A percentile compares a stretch with the other conserved stretches of the same genome.
These are phyloP conservation scores for Escovopsis weberi DNA, from an alignment of 2,329 filamentous ascomycete species.

Conservation along the genomic window DNA sequence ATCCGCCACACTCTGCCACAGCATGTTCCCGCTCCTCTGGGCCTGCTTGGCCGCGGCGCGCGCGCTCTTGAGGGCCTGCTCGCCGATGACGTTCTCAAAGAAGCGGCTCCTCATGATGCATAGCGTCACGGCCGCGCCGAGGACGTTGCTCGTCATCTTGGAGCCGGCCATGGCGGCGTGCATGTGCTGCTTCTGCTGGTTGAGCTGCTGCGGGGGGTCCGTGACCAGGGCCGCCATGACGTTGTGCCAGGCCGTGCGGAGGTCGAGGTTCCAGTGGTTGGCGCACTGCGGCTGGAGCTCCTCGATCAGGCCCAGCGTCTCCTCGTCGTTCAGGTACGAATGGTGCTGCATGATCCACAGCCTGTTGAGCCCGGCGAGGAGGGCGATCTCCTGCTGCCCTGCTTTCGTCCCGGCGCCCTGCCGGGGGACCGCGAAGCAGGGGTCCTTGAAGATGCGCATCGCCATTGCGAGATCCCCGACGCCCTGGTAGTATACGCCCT, in stretches of 20 bases:
- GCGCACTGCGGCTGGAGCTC: conserved; percentile 53
- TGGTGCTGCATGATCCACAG: conserved; percentile 59
- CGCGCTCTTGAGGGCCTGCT: conserved; percentile 64
- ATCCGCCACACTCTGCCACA: conserved; percentile 71
- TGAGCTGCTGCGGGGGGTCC: conserved; percentile 49
- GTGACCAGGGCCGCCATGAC: conserved; percentile 54
- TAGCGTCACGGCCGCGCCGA: conserved; percentile 70
- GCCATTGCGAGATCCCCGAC: conserved; percentile 59
- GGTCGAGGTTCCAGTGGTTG: conserved; percentile 56
- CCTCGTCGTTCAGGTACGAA: conserved; percentile 38
- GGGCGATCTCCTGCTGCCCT: conserved; percentile 46
- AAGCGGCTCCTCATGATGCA: conserved; percentile 74
- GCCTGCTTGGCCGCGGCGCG: conserved; percentile 55
- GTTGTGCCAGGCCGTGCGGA: conserved; percentile 65
- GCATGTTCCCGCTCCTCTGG: conserved; percentile 51
- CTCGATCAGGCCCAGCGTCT: conserved; percentile 47
- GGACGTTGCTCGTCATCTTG: conserved; percentile 55
- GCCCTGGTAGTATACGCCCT: conserved; percentile 62
- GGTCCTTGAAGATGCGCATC: conserved; percentile 48
- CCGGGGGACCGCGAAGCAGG: conserved; percentile 35
- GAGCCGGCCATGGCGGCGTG: conserved; percentile 57
- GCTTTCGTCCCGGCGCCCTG: conserved; percentile 27
- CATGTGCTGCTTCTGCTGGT: conserved; percentile 66
- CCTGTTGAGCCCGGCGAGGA: conserved; percentile 53
- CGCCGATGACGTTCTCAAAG: conserved; percentile 69